phyloP scores from a whole-genome alignment of 2,329 filamentous ascomycete genomes.

The Zasmidium angulare region DNA sequence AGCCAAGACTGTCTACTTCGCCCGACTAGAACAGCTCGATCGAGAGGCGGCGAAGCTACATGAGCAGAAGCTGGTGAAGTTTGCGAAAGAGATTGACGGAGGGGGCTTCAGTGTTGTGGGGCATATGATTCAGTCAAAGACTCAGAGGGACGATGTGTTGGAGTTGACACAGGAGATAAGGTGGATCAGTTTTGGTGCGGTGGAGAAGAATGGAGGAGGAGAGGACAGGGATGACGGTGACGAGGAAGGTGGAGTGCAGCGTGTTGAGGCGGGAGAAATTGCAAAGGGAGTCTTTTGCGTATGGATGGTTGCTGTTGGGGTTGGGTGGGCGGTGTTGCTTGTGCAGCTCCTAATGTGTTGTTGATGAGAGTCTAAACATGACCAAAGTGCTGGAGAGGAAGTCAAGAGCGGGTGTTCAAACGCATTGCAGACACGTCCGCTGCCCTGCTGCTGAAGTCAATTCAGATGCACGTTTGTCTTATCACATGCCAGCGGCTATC shows the following conservation, averaged over 20 bases:
- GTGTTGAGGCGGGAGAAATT: background rate
- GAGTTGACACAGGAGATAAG: background rate
- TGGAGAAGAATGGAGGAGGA: background rate
- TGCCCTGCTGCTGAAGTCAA: no score
- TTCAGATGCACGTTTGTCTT: no score
- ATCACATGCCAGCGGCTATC: no score
- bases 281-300: background rate
- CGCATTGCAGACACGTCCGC: no score
- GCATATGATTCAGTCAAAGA: background rate
- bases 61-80: background rate
- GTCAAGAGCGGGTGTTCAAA: no score
- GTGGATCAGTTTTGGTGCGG: background rate
- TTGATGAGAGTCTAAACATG: no score
- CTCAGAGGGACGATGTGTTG: background rate
- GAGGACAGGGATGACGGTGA: background rate
- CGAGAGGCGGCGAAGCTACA: background rate
- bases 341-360: background rate
- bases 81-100: background rate
- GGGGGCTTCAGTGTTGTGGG: background rate
- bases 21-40: background rate
- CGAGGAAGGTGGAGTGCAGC: background rate
- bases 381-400: no score
- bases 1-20: background rate
- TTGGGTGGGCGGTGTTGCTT: background rate
- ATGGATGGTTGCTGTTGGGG: background rate